Conservation (phyloP, 2,329 filamentous ascomycete genomes). For the Cladosporium cucumerinum region DNA sequence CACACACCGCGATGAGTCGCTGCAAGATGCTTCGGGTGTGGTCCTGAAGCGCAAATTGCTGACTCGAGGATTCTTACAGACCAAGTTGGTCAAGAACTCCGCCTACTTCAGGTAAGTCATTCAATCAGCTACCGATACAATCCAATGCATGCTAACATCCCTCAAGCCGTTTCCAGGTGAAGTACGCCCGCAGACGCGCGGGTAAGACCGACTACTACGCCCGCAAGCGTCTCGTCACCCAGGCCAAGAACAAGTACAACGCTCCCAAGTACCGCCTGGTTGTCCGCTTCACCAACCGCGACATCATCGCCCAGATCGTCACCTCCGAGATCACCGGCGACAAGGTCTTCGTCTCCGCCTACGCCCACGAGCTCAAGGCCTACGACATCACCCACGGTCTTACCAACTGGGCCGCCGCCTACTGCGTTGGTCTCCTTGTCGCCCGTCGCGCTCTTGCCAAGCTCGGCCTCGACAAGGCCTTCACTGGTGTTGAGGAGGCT, state of each 20-base stretch:
- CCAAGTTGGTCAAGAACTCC: conserved; percentile 95
- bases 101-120: conserved; percentile 91
- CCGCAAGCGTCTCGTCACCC: conserved; percentile 98
- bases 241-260: conserved; percentile 99
- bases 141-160: conserved; percentile 17
- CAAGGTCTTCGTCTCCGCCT: conserved; percentile 91
- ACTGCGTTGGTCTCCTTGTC: conserved; percentile 93
- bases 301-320: conserved; percentile 98
- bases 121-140: background rate
- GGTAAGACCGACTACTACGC: conserved; percentile 99
- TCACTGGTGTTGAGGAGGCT: conserved; percentile 93
- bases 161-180: conserved; percentile 93
- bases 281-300: conserved; percentile 78
- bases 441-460: conserved; percentile 96
- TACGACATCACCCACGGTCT: conserved; percentile 98
- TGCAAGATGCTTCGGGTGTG: conserved; percentile 98
- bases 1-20: conserved; percentile 57
- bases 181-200: conserved; percentile 94
- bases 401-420: conserved; percentile 99
- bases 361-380: conserved; percentile 94
- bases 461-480: conserved; percentile 90
- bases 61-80: conserved; percentile 72
- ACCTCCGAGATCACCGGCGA: conserved; percentile 94
- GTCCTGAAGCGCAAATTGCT: conserved; percentile 99
- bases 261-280: conserved; percentile 99